A percentile compares a stretch with the other conserved stretches of the same genome.
These are phyloP conservation scores for Erigeron philadelphicus DNA, from an alignment of 140 eudicot genomes.

Conservation along the genomic window DNA sequence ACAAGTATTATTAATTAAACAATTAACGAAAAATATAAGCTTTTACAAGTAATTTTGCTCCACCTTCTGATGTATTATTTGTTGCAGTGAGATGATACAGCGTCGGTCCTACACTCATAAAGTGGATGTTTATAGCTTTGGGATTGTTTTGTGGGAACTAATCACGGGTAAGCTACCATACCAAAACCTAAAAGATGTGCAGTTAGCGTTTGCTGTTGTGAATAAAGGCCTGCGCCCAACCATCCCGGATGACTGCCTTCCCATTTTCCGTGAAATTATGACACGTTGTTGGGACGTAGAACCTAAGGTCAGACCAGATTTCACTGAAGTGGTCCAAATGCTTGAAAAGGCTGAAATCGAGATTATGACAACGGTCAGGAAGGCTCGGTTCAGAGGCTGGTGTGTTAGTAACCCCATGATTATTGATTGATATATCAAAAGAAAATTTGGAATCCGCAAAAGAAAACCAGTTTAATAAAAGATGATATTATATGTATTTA, in stretches of 20 bases:
- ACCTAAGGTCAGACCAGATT: constrained; percentile 61
- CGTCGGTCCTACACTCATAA: constrained; percentile 72
- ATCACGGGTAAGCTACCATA: constrained; percentile 81
- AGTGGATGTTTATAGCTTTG: constrained; percentile 78
- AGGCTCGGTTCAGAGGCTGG: constrained; percentile 65
- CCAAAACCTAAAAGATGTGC: constrained; percentile 74
- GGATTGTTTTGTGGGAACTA: constrained; percentile 84
- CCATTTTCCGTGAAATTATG: constrained; percentile 61
- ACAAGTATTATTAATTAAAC: background rate
- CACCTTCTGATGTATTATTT: background rate
- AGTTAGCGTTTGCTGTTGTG: constrained; percentile 77
- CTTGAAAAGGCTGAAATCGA: constrained; percentile 60
- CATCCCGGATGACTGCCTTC: constrained; percentile 65
- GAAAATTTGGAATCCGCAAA: background rate
- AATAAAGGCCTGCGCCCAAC: constrained; percentile 72
- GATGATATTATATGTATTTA: constrained; percentile 3
- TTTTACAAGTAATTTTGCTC: background rate
- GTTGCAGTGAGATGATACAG: constrained; percentile 79
- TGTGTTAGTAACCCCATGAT: constrained; percentile 61
- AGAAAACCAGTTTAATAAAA: background rate
- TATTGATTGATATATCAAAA: constrained; percentile 35
- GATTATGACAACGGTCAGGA: constrained; percentile 59
- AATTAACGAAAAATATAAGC: background rate
- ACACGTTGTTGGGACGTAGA: constrained; percentile 70
- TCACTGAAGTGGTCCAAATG: constrained; percentile 59